A percentile compares a stretch with the other conserved stretches of the same genome.
Evolutionary conservation across 371 early-diverging fungal genomes (phyloP).

Genomic region (Mucor velutinosus): DNA sequence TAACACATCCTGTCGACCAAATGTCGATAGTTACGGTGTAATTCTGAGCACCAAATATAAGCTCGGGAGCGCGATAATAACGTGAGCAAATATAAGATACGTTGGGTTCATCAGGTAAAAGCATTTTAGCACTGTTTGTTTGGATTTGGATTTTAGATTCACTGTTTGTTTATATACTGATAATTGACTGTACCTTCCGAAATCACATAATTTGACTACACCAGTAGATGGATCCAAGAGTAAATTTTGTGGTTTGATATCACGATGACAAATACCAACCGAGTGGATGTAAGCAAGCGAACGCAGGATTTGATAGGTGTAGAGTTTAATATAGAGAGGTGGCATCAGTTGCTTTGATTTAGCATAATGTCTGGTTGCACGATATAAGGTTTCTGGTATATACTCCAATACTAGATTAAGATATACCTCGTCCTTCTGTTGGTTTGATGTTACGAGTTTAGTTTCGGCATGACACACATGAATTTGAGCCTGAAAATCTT

Average conservation of each 20-base stretch:
- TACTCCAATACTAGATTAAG: conserved; percentile 85
- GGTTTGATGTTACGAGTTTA: background rate
- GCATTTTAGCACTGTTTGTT: conserved; percentile 82
- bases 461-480: background rate
- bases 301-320: conserved; percentile 96
- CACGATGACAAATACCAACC: conserved; percentile 66
- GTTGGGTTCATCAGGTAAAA: conserved; percentile 93
- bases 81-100: conserved; percentile 98
- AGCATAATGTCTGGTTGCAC: conserved; percentile 76
- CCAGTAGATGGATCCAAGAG: conserved; percentile 79
- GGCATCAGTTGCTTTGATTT: conserved; percentile 92
- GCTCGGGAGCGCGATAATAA: conserved; percentile 98
- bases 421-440: conserved; percentile 75
- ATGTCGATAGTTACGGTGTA: conserved; percentile 93
- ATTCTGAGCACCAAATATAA: conserved; percentile 95
- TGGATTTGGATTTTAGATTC: background rate
- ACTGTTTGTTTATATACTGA: background rate
- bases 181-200: conserved; percentile 75
- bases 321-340: conserved; percentile 85
- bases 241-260: conserved; percentile 77
- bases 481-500: background rate
- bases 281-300: conserved; percentile 97
- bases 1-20: conserved; percentile 99
- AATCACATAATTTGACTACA: conserved; percentile 97
- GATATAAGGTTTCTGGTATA: conserved; percentile 86